phyloP scores from a whole-genome alignment of 331 rosid genomes.

The Ulmus americana region DNA sequence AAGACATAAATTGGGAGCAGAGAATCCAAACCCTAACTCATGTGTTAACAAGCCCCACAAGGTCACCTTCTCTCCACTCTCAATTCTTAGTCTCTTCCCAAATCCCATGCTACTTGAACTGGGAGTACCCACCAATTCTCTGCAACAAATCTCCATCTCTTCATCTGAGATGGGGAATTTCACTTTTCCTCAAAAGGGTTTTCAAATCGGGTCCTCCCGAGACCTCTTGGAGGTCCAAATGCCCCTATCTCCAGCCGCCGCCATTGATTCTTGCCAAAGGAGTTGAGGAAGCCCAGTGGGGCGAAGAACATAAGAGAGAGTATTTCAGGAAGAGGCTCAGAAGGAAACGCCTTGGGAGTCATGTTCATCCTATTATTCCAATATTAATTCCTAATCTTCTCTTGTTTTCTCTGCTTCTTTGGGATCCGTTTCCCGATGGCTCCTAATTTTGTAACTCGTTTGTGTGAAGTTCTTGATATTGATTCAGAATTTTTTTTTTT shows the following conservation, averaged over 20 bases:
- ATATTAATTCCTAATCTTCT: conserved; percentile 54
- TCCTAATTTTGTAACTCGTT: background rate
- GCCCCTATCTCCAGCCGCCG: conserved; percentile 75
- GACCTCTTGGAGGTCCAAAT: conserved; percentile 78
- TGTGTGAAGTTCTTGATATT: background rate
- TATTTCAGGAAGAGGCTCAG: conserved; percentile 50
- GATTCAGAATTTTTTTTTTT: background rate
- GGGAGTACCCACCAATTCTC: conserved; percentile 86
- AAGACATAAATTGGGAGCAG: conserved; percentile 51
- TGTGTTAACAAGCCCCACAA: conserved; percentile 61
- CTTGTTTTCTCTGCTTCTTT: conserved; percentile 42
- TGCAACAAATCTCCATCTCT: conserved; percentile 40
- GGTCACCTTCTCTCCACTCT: conserved; percentile 55
- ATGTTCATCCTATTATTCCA: conserved; percentile 47
- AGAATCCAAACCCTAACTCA: conserved; percentile 64
- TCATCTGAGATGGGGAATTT: conserved; percentile 48
- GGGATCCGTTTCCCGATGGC: conserved; percentile 43
- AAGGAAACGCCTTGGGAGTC: conserved; percentile 32
- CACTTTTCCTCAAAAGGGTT: conserved; percentile 58
- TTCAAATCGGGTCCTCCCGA: conserved; percentile 34
- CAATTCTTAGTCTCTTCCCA: conserved; percentile 61
- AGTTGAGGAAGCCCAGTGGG: conserved; percentile 56
- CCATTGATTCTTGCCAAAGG: conserved; percentile 68
- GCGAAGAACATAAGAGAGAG: conserved; percentile 32
- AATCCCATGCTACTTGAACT: conserved; percentile 67